Evolutionary conservation across 2,329 filamentous ascomycete genomes (phyloP).

Genomic region (Calonectria hawksworthii): DNA sequence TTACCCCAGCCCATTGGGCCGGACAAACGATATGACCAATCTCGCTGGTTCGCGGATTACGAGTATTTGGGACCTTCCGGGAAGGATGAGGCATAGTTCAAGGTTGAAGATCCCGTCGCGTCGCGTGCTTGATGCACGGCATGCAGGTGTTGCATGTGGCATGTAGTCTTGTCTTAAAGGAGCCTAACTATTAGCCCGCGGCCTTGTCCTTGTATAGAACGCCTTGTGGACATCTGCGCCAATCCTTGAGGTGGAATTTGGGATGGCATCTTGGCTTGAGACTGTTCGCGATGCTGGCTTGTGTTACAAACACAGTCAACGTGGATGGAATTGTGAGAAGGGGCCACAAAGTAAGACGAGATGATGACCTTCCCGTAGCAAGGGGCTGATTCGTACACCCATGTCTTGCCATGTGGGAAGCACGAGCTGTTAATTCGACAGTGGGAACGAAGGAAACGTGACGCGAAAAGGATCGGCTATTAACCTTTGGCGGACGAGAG

Average conservation of each 20-base stretch:
- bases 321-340: not conserved
- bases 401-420: slow-evolving; percentile 44
- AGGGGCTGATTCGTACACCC: slow-evolving; percentile 18
- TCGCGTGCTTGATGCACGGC: slow-evolving; percentile 7
- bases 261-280: not conserved
- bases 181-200: not conserved
- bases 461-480: slow-evolving; percentile 20
- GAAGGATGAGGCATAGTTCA: slow-evolving; percentile 23
- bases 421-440: slow-evolving; percentile 33
- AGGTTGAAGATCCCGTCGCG: slow-evolving; percentile 6
- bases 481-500: not conserved
- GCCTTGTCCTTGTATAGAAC: not conserved
- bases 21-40: not conserved
- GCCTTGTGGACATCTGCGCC: not conserved
- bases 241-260: not conserved
- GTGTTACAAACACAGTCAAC: not conserved
- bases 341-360: not conserved
- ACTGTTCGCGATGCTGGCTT: not conserved
- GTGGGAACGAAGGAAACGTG: slow-evolving; percentile 32
- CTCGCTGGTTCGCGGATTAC: not conserved
- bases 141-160: slow-evolving; percentile 13
- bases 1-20: not conserved
- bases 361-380: not conserved
- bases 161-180: slow-evolving; percentile 15
- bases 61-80: slow-evolving; percentile 8